Base-by-base conservation (phyloP, 2,329 filamentous ascomycete species). In the Colletotrichum simmondsii region DNA sequence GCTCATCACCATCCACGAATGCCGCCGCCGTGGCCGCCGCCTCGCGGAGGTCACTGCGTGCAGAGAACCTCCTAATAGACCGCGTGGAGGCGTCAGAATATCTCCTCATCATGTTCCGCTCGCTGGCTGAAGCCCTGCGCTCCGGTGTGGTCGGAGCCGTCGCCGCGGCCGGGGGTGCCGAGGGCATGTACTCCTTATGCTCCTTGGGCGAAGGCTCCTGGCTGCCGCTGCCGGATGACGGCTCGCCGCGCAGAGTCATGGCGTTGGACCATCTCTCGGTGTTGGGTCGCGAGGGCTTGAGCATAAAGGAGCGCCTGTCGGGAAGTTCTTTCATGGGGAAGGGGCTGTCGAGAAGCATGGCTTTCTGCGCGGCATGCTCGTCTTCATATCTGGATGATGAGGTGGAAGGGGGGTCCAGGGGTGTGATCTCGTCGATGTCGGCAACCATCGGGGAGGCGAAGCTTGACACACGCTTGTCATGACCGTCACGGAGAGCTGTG, bases 1-100 rank as follows among this genome's bases (percentile, higher is more conserved):
- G 30, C 7, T 70, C 69, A 4, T 72, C 70, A 1, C 28, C 28
- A 24, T 72, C 70, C n/a, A 70, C 56, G 5, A 70, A 72, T 10
- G 70, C 70, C 5, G 70, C 70, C 37, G 70, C 70, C 16, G 70
- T 72, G 4, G 70, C 70, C 26, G 70, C 70, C 24, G 70, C 66
- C 66, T 65, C 70, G 26, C 70, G 67, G 8, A 72, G 24, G 24
- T 72, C 70, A 19, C 61, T 72, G 66, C 66, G 70, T 4, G 66
- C 70, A 5, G 70, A 72, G 35, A 72, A 72, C n/a, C 70, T 59
- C n/a, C 70, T 32, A 3, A 72, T 61, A 12, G 70, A 72, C 28
- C 70, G 56, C 6, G 66, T 64, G 12, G 70, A 72, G 32, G 66
- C 68, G 35, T 72, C 70, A 7, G 70, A 72, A 28, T 65, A 72